Evolutionary conservation across 371 early-diverging fungal genomes (phyloP).

Genomic region (Furculomyces boomerangus): DNA sequence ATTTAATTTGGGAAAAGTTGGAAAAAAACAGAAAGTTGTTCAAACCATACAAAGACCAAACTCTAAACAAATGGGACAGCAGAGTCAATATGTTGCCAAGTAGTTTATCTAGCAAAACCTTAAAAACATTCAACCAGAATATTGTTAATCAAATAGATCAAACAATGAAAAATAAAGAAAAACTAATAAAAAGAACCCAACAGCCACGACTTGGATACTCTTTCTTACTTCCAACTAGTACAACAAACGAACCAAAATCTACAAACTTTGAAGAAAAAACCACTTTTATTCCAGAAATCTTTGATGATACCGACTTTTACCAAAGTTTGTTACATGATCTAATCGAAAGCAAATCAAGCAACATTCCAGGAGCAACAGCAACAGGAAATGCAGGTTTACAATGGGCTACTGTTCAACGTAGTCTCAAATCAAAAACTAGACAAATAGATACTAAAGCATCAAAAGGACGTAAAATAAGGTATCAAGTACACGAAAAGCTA

Average conservation of each 20-base stretch:
- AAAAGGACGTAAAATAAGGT: conserved; percentile 80
- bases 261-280: conserved; percentile 27
- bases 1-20: not conserved
- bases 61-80: conserved; percentile 83
- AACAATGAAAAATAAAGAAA: conserved; percentile 46
- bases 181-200: conserved; percentile 69
- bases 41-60: conserved; percentile 53
- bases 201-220: conserved; percentile 51
- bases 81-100: conserved; percentile 66
- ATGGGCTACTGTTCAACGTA: conserved; percentile 47
- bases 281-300: conserved; percentile 72
- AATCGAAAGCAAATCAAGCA: conserved; percentile 79
- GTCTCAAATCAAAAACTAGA: conserved; percentile 27
- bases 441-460: conserved; percentile 61
- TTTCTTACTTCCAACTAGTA: conserved; percentile 13
- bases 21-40: conserved; percentile 15
- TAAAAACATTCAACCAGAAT: conserved; percentile 84
- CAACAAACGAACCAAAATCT: conserved; percentile 9
- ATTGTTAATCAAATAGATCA: conserved; percentile 61
- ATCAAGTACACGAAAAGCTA: conserved; percentile 84
- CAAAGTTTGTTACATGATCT: conserved; percentile 78
- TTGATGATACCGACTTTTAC: conserved; percentile 92
- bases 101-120: conserved; percentile 56
- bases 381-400: conserved; percentile 31
- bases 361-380: conserved; percentile 19